Base-by-base conservation (phyloP, 148 eudicot species). In the Euryodendron excelsum region DNA sequence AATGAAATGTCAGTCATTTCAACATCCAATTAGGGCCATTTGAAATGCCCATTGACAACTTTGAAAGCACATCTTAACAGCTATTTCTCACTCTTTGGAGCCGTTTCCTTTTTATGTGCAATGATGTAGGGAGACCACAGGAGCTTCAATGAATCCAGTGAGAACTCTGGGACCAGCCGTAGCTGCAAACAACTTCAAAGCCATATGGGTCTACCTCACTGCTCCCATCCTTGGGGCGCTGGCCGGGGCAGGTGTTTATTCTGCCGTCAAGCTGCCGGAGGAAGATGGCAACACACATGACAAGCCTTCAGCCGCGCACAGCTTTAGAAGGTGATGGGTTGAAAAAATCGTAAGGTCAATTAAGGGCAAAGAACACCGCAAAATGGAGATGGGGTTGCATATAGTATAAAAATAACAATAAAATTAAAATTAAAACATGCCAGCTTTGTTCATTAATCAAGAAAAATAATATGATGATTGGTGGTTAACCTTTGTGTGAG, bases 111-210 rank as follows among this genome's bases (percentile, higher is more conserved):
- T 39, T n/a, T n/a, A n/a, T 82, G 60, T 37, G 2, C 37, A 45
- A 39, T 65, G 48, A 25, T 73, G 20, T 58, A 95, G 99, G 89
- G 85, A 83, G 64, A 61, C 81, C 15, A 93, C 97, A 7, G 99
- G 99, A 85, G 99, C 87, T 41, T 96, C 99, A 64, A 96, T 96
- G 99, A 96, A 96, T 68, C 99, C 97, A n/a, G 99, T 90, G 64
- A 88, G 99, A 83, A 96, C 93, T 65, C 48, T 96, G 77, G 99
- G 99, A 60, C 99, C 99, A 77, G 97, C 99, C 73, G 82, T 93
- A 86, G 97, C 94, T 20, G 94, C 86, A 78, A 87, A 87, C 69
- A 96, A 93, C 88, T 96, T 72, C 76, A 85, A 87, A 86, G 97
- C 82, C 71, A 74, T 96, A 76, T 96, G 98, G 99, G 77, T 96